Evolutionary conservation across 768 basidiomycete genomes (phyloP), one percentile per base, ranked within the genome.

Genomic region (Xerocomellus intermedius): DNA sequence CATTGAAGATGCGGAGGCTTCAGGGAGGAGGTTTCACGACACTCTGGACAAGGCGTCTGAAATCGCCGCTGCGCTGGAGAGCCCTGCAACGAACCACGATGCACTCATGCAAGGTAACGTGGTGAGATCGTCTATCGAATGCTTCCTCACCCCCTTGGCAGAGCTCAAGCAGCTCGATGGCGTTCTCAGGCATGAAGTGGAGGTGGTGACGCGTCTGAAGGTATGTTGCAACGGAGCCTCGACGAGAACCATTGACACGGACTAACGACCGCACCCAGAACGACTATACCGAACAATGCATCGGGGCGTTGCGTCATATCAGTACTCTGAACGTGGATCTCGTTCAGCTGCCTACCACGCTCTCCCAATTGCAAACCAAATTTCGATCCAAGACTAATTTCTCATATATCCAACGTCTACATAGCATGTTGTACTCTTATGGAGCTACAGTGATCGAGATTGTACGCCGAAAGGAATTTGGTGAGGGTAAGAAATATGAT

Each of bases 391-490:
- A 91, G 75, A 91, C 85, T 30, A 89, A 87, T 55, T 98, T 98
- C 67, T 80, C 87, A n/a, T 94, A 98, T 70, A 88, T 98, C 14
- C 83, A 88, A 47, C 80, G 96, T 17, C 75, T 98, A 41, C 94
- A 96, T 67, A 86, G 82, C 52, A 90, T 98, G 83, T 70, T 95
- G 1, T 94, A 93, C 65, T 93, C 91, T 0, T 98, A 98, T 69
- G 89, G 91, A 0, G 90, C 91, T 2, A 93, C 94, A 0, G 81
- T 97, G 9, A 80, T 94, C 17, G 96, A 98, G 71, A 85, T 98
- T 30, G 90, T 95, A 2, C 79, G 96, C 54, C 78, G 96, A 51
- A 91, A 91, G 62, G 92, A 96, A 67, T 97, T 96, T 69, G 79
- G 92, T 88, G 57, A 69, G 85, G 70, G 51, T 32, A 8, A 51